These are phyloP conservation scores for Gracilaria domingensis DNA, from an alignment of 23 red algal species.

Conservation along the genomic window DNA sequence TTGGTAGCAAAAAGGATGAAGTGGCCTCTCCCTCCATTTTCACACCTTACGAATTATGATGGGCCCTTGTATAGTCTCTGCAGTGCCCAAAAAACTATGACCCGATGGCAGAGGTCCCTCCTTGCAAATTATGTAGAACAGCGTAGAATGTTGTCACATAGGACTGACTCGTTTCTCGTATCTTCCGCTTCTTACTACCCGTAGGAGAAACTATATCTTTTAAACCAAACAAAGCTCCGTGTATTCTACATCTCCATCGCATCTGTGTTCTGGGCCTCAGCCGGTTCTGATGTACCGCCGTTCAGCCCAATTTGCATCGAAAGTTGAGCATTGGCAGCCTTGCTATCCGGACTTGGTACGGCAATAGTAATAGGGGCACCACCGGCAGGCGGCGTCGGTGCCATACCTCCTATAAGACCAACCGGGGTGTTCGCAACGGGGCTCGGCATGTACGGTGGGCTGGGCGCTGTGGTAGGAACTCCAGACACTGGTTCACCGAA, in stretches of 20 bases:
- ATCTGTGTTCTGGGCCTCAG: slow-evolving; percentile 2
- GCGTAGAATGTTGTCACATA: too few species aligned
- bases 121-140: background rate
- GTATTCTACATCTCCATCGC: slow-evolving; percentile 15
- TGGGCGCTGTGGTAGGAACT: slow-evolving; percentile 44
- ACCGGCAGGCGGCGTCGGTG: slow-evolving; percentile 34
- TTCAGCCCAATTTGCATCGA: slow-evolving; percentile 37
- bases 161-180: too few species aligned
- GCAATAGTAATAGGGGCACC: slow-evolving; percentile 61
- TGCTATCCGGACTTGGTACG: slow-evolving; percentile 59
- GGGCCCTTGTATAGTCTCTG: too few species aligned
- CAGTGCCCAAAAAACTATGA: background rate
- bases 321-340: background rate
- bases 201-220: too few species aligned
- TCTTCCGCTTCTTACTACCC: too few species aligned
- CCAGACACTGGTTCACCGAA: slow-evolving; percentile 33
- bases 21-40: slow-evolving; percentile 27
- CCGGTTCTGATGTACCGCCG: background rate
- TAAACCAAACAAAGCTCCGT: background rate
- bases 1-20: background rate
- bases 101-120: too few species aligned
- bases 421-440: slow-evolving; percentile 57
- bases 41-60: background rate
- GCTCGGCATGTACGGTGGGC: slow-evolving; percentile 50
- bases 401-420: slow-evolving; percentile 31